Percentiles rank a stretch among this genome's conserved stretches.
Conservation (phyloP, 352 stramenopile genomes). For the Pythium graminicola region DNA sequence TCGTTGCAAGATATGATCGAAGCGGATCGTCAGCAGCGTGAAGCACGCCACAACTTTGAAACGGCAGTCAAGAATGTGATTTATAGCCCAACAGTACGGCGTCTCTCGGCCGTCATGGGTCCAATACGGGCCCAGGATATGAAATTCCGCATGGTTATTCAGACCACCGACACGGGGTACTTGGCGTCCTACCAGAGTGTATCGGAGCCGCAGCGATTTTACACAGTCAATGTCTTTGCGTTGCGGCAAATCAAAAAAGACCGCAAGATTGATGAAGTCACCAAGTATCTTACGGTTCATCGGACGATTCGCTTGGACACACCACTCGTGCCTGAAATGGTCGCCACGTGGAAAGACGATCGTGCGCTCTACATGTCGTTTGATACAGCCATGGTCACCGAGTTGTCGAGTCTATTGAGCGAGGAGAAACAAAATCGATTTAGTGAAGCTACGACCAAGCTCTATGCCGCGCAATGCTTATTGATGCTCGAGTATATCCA, state of each 20-base stretch:
- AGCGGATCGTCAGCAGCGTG: slow-evolving; percentile 60
- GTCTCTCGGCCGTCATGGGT: slow-evolving; percentile 42
- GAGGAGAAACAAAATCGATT: slow-evolving; percentile 56
- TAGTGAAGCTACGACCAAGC: slow-evolving; percentile 42
- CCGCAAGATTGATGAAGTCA: slow-evolving; percentile 63
- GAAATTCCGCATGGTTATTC: slow-evolving; percentile 61
- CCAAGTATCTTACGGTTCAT: slow-evolving; percentile 59
- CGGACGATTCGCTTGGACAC: slow-evolving; percentile 65
- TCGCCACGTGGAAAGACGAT: slow-evolving; percentile 72
- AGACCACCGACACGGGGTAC: slow-evolving; percentile 72
- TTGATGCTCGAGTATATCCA: slow-evolving; percentile 84
- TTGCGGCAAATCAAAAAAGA: slow-evolving; percentile 62
- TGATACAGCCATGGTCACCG: slow-evolving; percentile 58
- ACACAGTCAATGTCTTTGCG: slow-evolving; percentile 76
- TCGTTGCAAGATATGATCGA: slow-evolving; percentile 91
- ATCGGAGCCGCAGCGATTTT: slow-evolving; percentile 51
- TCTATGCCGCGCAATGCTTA: slow-evolving; percentile 64
- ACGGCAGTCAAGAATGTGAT: slow-evolving; percentile 80
- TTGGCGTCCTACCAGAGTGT: slow-evolving; percentile 66
- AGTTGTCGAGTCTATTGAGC: slow-evolving; percentile 49
- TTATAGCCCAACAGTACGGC: slow-evolving; percentile 44
- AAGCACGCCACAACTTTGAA: slow-evolving; percentile 78
- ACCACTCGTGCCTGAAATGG: slow-evolving; percentile 63
- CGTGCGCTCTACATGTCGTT: slow-evolving; percentile 77
- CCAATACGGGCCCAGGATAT: slow-evolving; percentile 53